phyloP scores from a whole-genome alignment of 2,329 filamentous ascomycete species.

The Beauveria medogensis region DNA sequence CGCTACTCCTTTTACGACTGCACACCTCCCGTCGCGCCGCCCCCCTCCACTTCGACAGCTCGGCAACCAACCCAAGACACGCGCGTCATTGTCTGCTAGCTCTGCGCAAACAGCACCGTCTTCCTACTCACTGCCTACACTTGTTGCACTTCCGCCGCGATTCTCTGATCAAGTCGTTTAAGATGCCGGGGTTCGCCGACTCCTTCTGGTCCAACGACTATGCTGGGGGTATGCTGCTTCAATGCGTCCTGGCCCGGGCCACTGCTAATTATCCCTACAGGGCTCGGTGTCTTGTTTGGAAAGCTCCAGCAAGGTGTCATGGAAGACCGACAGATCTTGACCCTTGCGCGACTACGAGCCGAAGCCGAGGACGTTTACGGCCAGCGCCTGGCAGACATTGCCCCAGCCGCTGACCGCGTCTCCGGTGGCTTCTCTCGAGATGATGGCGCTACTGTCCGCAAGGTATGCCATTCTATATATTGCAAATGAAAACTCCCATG shows the following conservation, averaged over 20 bases:
- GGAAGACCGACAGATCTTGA: constrained; percentile 91
- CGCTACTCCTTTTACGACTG: background rate
- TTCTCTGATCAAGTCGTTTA: constrained; percentile 21
- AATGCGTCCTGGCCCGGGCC: background rate
- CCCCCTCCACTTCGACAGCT: background rate
- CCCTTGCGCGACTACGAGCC: constrained; percentile 85
- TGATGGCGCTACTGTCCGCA: constrained; percentile 91
- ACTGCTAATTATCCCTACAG: constrained; percentile 28
- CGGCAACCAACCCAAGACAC: background rate
- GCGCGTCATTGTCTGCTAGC: background rate
- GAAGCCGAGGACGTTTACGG: constrained; percentile 92
- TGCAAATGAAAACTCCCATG: too few species aligned
- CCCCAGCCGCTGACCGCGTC: constrained; percentile 72
- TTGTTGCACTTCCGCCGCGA: background rate
- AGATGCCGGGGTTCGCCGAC: constrained; percentile 83
- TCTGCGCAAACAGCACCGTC: background rate
- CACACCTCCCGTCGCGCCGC: background rate
- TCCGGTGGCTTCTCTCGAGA: constrained; percentile 78
- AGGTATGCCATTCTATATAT: constrained; percentile 48
- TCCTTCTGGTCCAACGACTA: constrained; percentile 99
- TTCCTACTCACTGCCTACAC: background rate
- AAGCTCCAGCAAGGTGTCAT: constrained; percentile 95
- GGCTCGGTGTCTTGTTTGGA: constrained; percentile 86
- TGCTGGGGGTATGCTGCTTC: constrained; percentile 62
- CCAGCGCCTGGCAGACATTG: constrained; percentile 71